Base-by-base conservation (phyloP, 2,329 filamentous ascomycete genomes). In the Trichoderma semiorbis region DNA sequence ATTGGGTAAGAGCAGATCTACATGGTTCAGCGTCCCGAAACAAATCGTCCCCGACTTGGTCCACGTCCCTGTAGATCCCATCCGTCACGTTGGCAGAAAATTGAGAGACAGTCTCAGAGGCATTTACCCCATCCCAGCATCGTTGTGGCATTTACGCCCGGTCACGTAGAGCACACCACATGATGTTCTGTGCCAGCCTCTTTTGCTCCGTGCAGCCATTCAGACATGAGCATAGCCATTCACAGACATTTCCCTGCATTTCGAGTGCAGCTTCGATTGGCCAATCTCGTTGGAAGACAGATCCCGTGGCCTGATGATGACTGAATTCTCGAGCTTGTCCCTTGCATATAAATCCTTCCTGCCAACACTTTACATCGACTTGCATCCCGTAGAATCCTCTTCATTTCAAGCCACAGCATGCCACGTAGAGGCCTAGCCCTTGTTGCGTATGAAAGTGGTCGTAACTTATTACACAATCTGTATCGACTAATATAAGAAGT, bases 281-380 rank as follows among this genome's bases (percentile, higher is more conserved):
- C 26, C 43, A 18, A 18, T 69, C 55, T 50, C 32, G 66, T 55
- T 50, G 43, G 66, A 61, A 30, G 11, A 26, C 39, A 8, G 11
- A 18, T 43, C 24, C 18, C 11, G 10, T 26, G 36, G 50, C 53
- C 14, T 57, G 53, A 21, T 28, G 18, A 26, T 11, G n/a, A 28
- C 53, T 7, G 18, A 8, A 16, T 28, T 60, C 39, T 8, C 47
- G 21, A 53, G 57, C n/a, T 60, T 30, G 57, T n/a, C 67, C 66
- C 67, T 69, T 69, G 57, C 67, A 69, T 69, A 43, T 43, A 43
- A 21, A 30, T 58, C 67, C 57, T 53, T 53, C 21, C 28, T 69
- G 67, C 57, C 39, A 53, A 69, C 67, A 62, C 57, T 69, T 69
- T 62, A 69, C 67, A 21, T 60, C 11, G 36, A 1, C 26, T 18